Evolutionary conservation across 1,284 basidiomycete genomes (phyloP).

Genomic region (Malassezia cuniculi): DNA sequence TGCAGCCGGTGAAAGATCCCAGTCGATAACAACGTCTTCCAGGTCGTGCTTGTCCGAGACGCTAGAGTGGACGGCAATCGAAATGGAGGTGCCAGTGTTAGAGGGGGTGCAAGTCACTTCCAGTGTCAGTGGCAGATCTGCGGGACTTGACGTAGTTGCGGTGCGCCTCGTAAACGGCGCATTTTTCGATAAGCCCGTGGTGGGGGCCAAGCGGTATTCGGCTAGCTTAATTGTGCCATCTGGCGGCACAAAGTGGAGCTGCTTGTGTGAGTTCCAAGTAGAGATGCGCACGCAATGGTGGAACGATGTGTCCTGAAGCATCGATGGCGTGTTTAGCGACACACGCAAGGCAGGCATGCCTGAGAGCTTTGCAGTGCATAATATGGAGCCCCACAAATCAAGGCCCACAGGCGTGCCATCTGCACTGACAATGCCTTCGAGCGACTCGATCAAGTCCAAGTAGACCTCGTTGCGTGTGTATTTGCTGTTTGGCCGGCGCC

Average conservation of each 20-base stretch:
- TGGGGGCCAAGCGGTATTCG: constrained; percentile 43
- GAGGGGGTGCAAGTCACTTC: constrained; percentile 1
- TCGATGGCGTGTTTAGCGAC: constrained; percentile 48
- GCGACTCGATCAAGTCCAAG: constrained; percentile 27
- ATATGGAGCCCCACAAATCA: constrained; percentile 20
- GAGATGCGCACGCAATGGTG: constrained; percentile 74
- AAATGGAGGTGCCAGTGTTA: constrained; percentile 17
- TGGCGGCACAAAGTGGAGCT: constrained; percentile 29
- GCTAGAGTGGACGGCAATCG: constrained; percentile 7
- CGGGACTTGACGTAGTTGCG: neutral
- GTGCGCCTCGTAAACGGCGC: neutral
- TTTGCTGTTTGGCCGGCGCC: constrained; percentile 33
- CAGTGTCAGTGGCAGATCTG: neutral
- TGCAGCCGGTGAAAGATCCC: constrained; percentile 22
- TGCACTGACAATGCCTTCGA: constrained; percentile 39
- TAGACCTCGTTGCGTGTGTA: constrained; percentile 38
- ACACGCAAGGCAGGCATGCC: constrained; percentile 32
- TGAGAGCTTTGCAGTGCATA: constrained; percentile 43
- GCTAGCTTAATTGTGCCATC: constrained; percentile 30
- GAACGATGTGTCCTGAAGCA: constrained; percentile 67
- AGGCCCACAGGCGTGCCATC: constrained; percentile 46
- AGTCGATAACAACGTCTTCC: constrained; percentile 24
- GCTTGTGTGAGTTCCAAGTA: constrained; percentile 52
- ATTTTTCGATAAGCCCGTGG: constrained; percentile 16
- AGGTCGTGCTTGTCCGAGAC: constrained; percentile 10